These are phyloP conservation scores for Cairneyella variabilis DNA, from an alignment of 495 filamentous ascomycete species.

Conservation along the genomic window DNA sequence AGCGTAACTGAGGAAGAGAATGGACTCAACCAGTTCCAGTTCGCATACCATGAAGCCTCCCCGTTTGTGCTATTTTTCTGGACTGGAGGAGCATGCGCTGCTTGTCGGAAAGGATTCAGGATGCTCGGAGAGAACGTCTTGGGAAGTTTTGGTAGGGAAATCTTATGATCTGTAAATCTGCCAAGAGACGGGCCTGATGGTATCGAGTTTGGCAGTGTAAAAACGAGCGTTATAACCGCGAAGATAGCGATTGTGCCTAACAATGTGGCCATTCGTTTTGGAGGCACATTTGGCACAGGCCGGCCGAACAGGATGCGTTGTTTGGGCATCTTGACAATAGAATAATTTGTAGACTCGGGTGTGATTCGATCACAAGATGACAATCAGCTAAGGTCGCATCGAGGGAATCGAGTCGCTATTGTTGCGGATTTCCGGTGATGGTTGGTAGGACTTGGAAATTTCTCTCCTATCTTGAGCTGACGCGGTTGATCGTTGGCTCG, in stretches of 20 bases:
- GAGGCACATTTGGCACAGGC: conserved; percentile 37
- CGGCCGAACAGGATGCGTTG: conserved; percentile 43
- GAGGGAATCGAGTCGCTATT: background rate
- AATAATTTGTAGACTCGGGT: background rate
- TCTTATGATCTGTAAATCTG: conserved; percentile 39
- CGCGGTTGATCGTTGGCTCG: no score
- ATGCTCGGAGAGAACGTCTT: conserved; percentile 33
- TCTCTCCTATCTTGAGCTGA: no score
- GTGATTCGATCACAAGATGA: background rate
- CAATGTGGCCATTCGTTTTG: conserved; percentile 42
- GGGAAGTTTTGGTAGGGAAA: conserved; percentile 22
- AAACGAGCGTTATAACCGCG: conserved; percentile 40
- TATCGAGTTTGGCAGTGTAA: conserved; percentile 27
- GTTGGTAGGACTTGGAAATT: no score
- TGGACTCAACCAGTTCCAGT: conserved; percentile 85
- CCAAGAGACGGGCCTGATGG: conserved; percentile 33
- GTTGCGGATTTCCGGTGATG: background rate
- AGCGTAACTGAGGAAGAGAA: conserved; percentile 84
- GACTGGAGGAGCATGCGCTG: conserved; percentile 68
- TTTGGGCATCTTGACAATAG: conserved; percentile 45
- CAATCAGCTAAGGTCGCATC: conserved; percentile 10
- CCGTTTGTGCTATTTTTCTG: conserved; percentile 76
- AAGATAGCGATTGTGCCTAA: conserved; percentile 42
- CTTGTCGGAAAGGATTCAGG: conserved; percentile 57
- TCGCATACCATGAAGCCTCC: conserved; percentile 78